These are phyloP conservation scores for Plasmodium berghei DNA, from an alignment of 169 alveolate species.

Conservation along the genomic window DNA sequence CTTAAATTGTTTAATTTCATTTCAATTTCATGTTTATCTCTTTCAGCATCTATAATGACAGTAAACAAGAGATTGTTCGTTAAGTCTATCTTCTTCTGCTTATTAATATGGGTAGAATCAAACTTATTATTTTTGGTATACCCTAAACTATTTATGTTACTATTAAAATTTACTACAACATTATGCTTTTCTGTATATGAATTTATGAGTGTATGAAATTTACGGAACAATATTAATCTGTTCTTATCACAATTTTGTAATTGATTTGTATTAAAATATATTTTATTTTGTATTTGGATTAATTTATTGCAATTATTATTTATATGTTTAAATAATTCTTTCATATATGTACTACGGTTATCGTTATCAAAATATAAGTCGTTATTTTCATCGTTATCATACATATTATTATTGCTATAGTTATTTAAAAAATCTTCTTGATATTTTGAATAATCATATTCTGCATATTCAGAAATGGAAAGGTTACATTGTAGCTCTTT, in stretches of 20 bases:
- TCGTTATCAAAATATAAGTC: constrained; percentile 20
- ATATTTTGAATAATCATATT: constrained; percentile 55
- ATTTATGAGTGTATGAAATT: constrained; percentile 18
- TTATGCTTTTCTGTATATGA: constrained; percentile 48
- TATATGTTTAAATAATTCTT: constrained; percentile 15
- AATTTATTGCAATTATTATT: constrained; percentile 41
- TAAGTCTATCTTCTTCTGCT: constrained; percentile 25
- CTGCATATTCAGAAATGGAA: constrained; percentile 20
- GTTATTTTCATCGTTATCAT: constrained; percentile 10
- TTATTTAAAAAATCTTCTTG: constrained; percentile 36
- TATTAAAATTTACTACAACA: constrained; percentile 10
- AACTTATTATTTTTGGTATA: neutral
- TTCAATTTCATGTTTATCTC: constrained; percentile 7
- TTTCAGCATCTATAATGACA: constrained; percentile 36
- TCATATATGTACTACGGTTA: neutral
- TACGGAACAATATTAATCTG: constrained; percentile 15
- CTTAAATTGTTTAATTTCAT: constrained; percentile 1
- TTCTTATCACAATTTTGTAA: constrained; percentile 9
- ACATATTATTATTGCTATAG: constrained; percentile 8
- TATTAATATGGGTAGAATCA: neutral
- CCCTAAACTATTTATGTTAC: neutral
- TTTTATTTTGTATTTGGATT: constrained; percentile 61
- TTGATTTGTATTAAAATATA: neutral
- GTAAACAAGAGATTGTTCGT: constrained; percentile 44
- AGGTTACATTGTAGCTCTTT: neutral